Conservation (phyloP, 1,284 basidiomycete genomes). For the Fistulina hepatica region DNA sequence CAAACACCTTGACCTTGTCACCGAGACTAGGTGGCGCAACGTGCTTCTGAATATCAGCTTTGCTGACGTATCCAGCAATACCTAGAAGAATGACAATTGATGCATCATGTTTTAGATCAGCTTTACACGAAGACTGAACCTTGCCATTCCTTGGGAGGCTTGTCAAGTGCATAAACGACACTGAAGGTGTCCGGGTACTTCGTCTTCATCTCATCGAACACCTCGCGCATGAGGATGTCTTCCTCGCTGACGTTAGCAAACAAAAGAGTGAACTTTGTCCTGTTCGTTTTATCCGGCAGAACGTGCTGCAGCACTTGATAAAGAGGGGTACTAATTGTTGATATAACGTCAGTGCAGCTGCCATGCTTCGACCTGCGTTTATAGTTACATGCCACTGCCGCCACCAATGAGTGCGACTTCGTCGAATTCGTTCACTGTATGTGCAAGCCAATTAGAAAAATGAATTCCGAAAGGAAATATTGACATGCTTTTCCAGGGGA, state of each 20-base stretch:
- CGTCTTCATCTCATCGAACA: constrained; percentile 68
- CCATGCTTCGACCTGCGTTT: constrained; percentile 3
- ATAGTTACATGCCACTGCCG: constrained; percentile 69
- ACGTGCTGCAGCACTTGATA: constrained; percentile 72
- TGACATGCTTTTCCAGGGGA: constrained; percentile 60
- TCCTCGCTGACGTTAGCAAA: constrained; percentile 86
- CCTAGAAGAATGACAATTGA: constrained; percentile 27
- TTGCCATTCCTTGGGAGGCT: constrained; percentile 60
- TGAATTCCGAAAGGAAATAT: neutral
- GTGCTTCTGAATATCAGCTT: constrained; percentile 64
- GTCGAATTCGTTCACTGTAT: constrained; percentile 71
- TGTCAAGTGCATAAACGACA: constrained; percentile 82
- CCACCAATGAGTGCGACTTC: constrained; percentile 86
- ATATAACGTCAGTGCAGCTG: constrained; percentile 13
- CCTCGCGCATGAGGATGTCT: constrained; percentile 82
- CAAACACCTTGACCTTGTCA: constrained; percentile 80
- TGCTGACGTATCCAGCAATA: constrained; percentile 60
- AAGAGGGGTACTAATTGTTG: constrained; percentile 47
- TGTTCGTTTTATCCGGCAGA: constrained; percentile 66
- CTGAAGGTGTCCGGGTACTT: constrained; percentile 66
- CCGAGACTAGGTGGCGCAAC: constrained; percentile 57
- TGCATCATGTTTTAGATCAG: neutral
- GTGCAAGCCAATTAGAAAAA: neutral
- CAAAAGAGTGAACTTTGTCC: constrained; percentile 89
- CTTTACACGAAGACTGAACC: constrained; percentile 32